Evolutionary conservation across 768 basidiomycete species (phyloP).

Genomic region (Boletales sp.): DNA sequence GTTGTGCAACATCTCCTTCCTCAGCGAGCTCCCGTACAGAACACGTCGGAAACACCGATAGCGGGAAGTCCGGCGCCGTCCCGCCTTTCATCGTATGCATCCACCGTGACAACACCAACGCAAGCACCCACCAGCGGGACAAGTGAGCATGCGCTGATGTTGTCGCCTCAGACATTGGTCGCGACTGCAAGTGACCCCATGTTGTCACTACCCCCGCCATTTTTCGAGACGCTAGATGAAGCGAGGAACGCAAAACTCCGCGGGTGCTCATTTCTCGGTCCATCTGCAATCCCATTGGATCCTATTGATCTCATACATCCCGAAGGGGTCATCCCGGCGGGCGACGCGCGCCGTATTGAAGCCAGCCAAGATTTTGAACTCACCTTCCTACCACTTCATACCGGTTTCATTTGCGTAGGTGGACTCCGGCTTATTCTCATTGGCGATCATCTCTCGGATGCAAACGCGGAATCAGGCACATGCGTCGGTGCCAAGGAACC

Average conservation of each 20-base stretch:
- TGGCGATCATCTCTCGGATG: constrained; percentile 47
- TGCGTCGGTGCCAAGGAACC: constrained; percentile 32
- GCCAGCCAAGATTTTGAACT: constrained; percentile 59
- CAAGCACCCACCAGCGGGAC: background rate
- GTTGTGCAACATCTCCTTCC: constrained; percentile 66
- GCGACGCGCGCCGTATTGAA: constrained; percentile 29
- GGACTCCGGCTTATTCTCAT: constrained; percentile 69
- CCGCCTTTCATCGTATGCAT: constrained; percentile 7
- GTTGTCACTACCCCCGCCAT: constrained; percentile 42
- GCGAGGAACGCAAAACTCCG: constrained; percentile 25
- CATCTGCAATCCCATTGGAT: constrained; percentile 48
- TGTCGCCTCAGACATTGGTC: constrained; percentile 14
- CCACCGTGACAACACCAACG: constrained; percentile 4
- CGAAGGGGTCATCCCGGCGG: background rate
- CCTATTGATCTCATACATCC: constrained; percentile 34
- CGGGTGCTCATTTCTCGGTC: constrained; percentile 45
- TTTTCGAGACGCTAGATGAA: constrained; percentile 41
- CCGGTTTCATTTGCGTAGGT: constrained; percentile 62
- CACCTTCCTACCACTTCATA: constrained; percentile 53
- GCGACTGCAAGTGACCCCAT: constrained; percentile 4
- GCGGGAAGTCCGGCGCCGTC: constrained; percentile 1
- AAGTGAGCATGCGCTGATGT: constrained; percentile 8
- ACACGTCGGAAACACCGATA: constrained; percentile 2
- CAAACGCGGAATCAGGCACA: constrained; percentile 26
- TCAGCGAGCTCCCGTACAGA: constrained; percentile 25